phyloP scores from a whole-genome alignment of 192 early-diverging fungal species.

The Mortierella antarctica region DNA sequence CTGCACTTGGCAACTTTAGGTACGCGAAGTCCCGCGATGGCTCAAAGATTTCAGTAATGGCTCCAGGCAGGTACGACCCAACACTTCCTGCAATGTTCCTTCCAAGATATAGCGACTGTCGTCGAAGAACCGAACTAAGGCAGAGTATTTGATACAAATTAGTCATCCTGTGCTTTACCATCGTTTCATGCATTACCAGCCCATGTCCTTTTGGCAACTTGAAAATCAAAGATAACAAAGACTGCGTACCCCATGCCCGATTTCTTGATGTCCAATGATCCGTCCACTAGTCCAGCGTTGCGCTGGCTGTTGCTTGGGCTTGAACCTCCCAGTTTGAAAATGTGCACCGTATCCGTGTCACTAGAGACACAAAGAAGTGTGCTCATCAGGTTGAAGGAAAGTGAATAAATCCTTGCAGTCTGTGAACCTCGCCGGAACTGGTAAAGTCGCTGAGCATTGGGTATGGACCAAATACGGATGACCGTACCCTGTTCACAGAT shows the following conservation, averaged over 20 bases:
- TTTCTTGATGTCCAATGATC: slow-evolving; percentile 6
- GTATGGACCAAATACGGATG: slow-evolving; percentile 93
- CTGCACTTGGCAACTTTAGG: slow-evolving; percentile 84
- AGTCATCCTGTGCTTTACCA: slow-evolving; percentile 3
- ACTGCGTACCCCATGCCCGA: slow-evolving; percentile 34
- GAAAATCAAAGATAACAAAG: neutral
- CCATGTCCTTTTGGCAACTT: neutral
- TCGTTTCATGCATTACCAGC: too few relatives aligned
- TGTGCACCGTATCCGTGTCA: slow-evolving; percentile 96
- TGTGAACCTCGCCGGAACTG: slow-evolving; percentile 97
- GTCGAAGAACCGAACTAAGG: slow-evolving; percentile 62
- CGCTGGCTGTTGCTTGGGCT: slow-evolving; percentile 10
- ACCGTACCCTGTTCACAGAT: slow-evolving; percentile 81
- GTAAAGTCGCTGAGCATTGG: slow-evolving; percentile 85
- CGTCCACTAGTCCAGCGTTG: slow-evolving; percentile 29
- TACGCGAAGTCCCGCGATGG: slow-evolving; percentile 95
- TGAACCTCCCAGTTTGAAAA: slow-evolving; percentile 75
- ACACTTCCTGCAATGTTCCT: slow-evolving; percentile 82
- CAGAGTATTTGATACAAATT: neutral
- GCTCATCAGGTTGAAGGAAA: slow-evolving; percentile 83
- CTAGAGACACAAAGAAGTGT: slow-evolving; percentile 85
- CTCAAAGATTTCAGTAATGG: slow-evolving; percentile 94
- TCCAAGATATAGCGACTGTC: slow-evolving; percentile 68
- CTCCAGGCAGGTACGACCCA: slow-evolving; percentile 88
- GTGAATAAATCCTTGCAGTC: slow-evolving; percentile 89